Evolutionary conservation across 441 rosid species (phyloP), one percentile per base, ranked within the genome.

Genomic region (Flueggea neowawraea): DNA sequence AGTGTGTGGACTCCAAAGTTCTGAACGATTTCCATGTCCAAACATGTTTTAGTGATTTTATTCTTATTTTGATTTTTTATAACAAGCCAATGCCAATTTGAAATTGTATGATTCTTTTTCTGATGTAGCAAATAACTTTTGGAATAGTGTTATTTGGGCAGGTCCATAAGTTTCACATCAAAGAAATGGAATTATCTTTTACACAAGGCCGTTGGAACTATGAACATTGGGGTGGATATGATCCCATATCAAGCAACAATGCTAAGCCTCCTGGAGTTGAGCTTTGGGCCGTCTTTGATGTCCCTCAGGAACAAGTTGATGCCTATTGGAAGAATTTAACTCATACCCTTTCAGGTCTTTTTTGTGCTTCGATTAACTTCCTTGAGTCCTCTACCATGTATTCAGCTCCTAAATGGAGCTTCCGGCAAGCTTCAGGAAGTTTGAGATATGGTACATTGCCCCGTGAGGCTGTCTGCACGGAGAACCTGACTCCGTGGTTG

Each of bases 201-300:
- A 89, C 97, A 66, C 97, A 91, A 69, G 99, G 99, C 58, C 96
- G 99, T 53, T 95, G 98, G 99, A 86, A 84, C 69, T 89, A 91
- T 65, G 99, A 91, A 69, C 77, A 67, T 13, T 95, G 99, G 97
- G 99, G 99, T 61, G 97, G 96, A 63, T 94, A 68, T 82, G 96
- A 89, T 54, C 84, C 96, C 48, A 65, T 90, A 31, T 75, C 98
- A 33, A 91, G 89, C 72, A 89, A 73, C 82, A 91, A 86, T 65
- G 98, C 99, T 3, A 95, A 95, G 74, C 98, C 98, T 59, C 90
- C 96, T 59, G 98, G 98, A 49, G 96, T 95, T 5, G 99, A 95
- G 78, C 69, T 95, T 52, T 95, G 97, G 99, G 98, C 98, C 63
- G 87, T 85, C 51, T 95, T 95, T 80, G 93, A 89, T 83, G 95